These are phyloP conservation scores for Hypoxylon sp. DNA, from an alignment of 2,329 filamentous ascomycete genomes.

Conservation along the genomic window DNA sequence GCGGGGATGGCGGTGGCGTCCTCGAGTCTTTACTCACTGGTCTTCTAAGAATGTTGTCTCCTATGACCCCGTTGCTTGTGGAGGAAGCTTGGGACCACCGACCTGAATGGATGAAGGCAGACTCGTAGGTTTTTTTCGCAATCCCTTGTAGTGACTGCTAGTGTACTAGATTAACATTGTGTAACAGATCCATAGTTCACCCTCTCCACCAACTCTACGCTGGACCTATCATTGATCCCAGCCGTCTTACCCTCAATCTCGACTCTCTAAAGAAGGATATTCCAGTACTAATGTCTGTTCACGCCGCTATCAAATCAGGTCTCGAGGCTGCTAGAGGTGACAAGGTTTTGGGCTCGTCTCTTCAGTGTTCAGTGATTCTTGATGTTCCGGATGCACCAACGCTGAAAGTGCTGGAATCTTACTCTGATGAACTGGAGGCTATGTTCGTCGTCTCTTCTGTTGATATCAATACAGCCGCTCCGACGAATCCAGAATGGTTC, in stretches of 20 bases:
- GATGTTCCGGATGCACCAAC: conserved; percentile 51
- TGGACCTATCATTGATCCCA: conserved; percentile 53
- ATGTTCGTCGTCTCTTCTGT: conserved; percentile 76
- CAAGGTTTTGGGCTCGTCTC: conserved; percentile 80
- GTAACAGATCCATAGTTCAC: conserved; percentile 43
- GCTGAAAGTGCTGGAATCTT: conserved; percentile 49
- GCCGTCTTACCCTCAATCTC: conserved; percentile 51
- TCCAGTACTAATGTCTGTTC: conserved; percentile 61
- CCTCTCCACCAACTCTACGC: conserved; percentile 60
- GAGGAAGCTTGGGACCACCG: conserved; percentile 88
- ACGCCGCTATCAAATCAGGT: conserved; percentile 75
- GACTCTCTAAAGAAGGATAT: conserved; percentile 53
- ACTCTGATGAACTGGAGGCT: conserved; percentile 62
- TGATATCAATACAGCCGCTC: conserved; percentile 52
- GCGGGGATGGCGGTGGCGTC: conserved; percentile 72
- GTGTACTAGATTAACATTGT: neutral
- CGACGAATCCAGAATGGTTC: conserved; percentile 48
- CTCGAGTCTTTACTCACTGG: conserved; percentile 74
- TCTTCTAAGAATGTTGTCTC: conserved; percentile 79
- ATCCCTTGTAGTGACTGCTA: neutral
- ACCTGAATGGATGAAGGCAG: conserved; percentile 68
- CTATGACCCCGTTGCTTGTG: conserved; percentile 82
- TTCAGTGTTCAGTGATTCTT: conserved; percentile 77
- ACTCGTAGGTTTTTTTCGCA: conserved; percentile 51
- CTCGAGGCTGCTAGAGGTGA: conserved; percentile 76